phyloP scores from a whole-genome alignment of 148 eudicot species.

The Vaccinium vitisidaea region DNA sequence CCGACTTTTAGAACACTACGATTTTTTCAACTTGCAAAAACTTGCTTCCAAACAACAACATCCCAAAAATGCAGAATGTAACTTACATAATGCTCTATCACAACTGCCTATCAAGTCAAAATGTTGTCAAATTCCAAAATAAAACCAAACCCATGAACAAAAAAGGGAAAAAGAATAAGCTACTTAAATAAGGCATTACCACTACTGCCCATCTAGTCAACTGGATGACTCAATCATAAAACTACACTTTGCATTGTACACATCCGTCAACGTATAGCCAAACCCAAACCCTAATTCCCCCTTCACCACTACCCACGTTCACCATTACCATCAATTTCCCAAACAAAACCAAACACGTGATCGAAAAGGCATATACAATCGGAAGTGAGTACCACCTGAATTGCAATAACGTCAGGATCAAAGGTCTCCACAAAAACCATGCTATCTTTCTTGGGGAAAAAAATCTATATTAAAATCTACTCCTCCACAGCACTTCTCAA shows the following conservation, averaged over 20 bases:
- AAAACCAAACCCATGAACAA: not conserved
- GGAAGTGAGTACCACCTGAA: constrained; percentile 52
- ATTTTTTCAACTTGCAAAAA: not conserved
- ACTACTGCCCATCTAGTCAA: not conserved
- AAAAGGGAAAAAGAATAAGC: not conserved
- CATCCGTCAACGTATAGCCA: not conserved
- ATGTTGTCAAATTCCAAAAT: not conserved
- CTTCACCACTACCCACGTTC: constrained; percentile 16
- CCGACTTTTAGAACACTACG: no score
- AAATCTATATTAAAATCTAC: no score
- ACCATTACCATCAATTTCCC: constrained; percentile 10
- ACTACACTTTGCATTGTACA: not conserved
- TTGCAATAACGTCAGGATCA: constrained; percentile 53
- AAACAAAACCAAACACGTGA: not conserved
- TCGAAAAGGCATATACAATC: not conserved
- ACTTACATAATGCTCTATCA: not conserved
- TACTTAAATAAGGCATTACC: not conserved
- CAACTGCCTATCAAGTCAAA: constrained; percentile 9
- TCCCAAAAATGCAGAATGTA: not conserved
- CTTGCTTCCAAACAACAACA: not conserved
- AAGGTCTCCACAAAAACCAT: constrained; percentile 39
- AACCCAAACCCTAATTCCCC: constrained; percentile 8
- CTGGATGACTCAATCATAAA: not conserved
- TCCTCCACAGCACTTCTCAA: no score
- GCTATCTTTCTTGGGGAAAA: no score